Percentiles rank a stretch among this genome's conserved stretches.
Conservation (phyloP, 805 yeast species). For the Jamesozyma lodderae region DNA sequence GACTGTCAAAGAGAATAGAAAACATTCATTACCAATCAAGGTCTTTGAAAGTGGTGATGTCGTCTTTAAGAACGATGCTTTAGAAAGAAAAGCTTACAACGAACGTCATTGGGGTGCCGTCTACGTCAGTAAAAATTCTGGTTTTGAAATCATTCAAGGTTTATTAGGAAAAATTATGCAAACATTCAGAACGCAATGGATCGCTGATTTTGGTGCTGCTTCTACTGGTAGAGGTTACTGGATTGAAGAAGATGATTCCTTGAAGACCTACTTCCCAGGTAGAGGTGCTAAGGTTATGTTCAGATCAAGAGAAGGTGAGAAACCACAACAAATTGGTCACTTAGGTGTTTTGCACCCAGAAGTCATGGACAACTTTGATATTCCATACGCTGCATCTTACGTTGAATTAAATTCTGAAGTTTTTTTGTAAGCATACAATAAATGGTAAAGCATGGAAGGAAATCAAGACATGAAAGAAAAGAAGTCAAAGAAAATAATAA, state of each 20-base stretch:
- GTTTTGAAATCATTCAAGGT: conserved; percentile 93
- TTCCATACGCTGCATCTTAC: conserved; percentile 86
- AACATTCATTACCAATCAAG: conserved; percentile 87
- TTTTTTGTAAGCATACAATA: conserved; percentile 57
- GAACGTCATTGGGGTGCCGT: conserved; percentile 94
- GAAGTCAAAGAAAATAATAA: not conserved
- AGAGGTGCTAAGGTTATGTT: conserved; percentile 87
- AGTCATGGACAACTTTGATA: conserved; percentile 76
- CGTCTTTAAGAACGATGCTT: conserved; percentile 66
- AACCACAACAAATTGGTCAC: conserved; percentile 58
- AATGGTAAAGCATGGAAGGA: not conserved
- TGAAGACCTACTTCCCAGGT: conserved; percentile 86
- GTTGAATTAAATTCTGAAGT: conserved; percentile 87
- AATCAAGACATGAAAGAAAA: too few species aligned
- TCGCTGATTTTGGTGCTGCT: conserved; percentile 40
- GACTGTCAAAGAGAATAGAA: conserved; percentile 91
- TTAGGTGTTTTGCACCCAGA: conserved; percentile 95
- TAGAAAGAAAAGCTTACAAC: conserved; percentile 86
- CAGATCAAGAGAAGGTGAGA: conserved; percentile 53
- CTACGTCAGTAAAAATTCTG: conserved; percentile 89
- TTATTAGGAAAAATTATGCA: conserved; percentile 91
- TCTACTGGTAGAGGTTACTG: conserved; percentile 69
- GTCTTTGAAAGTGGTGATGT: conserved; percentile 95
- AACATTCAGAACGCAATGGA: conserved; percentile 85
- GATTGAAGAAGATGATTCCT: conserved; percentile 62